Evolutionary conservation across 352 stramenopile genomes (phyloP), one percentile per base, ranked within the genome.

Genomic region (Nothophytophthora sp.): DNA sequence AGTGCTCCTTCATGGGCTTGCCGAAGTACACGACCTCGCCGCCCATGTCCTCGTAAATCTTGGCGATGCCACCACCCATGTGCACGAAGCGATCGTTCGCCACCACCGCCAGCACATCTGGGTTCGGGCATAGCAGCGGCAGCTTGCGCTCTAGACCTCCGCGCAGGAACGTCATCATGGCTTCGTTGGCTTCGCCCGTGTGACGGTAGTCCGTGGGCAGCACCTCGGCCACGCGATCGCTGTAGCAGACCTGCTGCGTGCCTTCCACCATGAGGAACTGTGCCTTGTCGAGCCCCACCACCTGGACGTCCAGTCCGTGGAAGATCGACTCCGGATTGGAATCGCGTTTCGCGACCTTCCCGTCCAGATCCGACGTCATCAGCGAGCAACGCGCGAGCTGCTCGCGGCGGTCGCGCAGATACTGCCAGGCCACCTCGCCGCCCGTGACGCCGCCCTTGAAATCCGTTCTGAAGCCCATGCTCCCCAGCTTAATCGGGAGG

Each of bases 81-180:
- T 85, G 72, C 39, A 78, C 75, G 25, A 82, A 78, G 12, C 60
- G 55, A 33, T 83, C 77, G 52, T 85, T 79, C 1, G 70, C 67
- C 30, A 86, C 58, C 38, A 88, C 71, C 7, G 85, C 74, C 32
- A 96, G 61, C 36, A 94, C 82, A 60, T 97, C 89, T 23, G 89
- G 89, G 63, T 97, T 96, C 13, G 79, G 87, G 61, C 87, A 96
- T 37, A 96, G 40, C 67, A 97, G 72, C 5, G 83, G 85, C 12
- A 96, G 55, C 10, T 77, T 60, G 24, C 68, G 70, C 28, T 76
- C 52, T 7, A 73, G 39, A 20, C 84, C 84, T 13, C 49, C 19
- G 23, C 76, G 45, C 24, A 97, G 40, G 39, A 86, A 86, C 4
- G 57, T 36, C 32, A 46, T 46, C 24, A 86, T 70, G 22, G 59